Evolutionary conservation across 208 protist species (phyloP), one percentile per base, ranked within the genome.

Genomic region (Wallacemonas rigidus): DNA sequence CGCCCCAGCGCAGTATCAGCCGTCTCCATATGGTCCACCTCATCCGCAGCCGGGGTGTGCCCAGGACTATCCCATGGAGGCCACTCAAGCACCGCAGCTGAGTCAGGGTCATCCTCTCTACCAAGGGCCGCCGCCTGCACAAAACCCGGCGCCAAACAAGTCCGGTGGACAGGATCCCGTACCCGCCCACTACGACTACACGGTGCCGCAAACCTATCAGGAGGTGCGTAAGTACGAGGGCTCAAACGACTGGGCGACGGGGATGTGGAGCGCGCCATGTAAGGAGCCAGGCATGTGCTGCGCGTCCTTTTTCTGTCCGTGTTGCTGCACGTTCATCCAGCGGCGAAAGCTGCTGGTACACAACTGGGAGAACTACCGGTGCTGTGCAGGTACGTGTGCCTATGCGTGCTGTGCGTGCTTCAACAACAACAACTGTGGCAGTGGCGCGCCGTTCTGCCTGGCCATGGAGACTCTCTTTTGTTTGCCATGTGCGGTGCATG

Each of bases 351-450:
- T 92, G 8, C 64, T 91, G 50, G 15, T 78, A 8, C 69, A 77
- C 26, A 77, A 92, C 45, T 87, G 75, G 77, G 69, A 41, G 35
- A 57, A 81, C 43, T 92, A 92, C 63, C 67, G 76, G 17, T 90
- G 90, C 75, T 95, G 87, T 63, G 82, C 74, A 45, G 87, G 85
- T 17, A 64, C 87, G 26, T 89, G 81, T 58, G 84, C 82, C 5
- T 62, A 78, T 40, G 68, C 60, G 14, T 68, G 17, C 35, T 82
- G 74, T 39, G 63, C 72, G 40, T 76, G 74, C 67, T 67, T 39
- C 50, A 69, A 69, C 64, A 69, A 69, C 36, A 72, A 69, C 72
- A 74, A 75, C 17, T 86, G 79, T 45, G 60, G 77, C 47, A 55
- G 54, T n/a, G 38, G 36, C 69, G 76, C 79, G 50, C 72, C 61